Base-by-base conservation (phyloP, 2,329 filamentous ascomycete species). In the Fusarium pilosicola region DNA sequence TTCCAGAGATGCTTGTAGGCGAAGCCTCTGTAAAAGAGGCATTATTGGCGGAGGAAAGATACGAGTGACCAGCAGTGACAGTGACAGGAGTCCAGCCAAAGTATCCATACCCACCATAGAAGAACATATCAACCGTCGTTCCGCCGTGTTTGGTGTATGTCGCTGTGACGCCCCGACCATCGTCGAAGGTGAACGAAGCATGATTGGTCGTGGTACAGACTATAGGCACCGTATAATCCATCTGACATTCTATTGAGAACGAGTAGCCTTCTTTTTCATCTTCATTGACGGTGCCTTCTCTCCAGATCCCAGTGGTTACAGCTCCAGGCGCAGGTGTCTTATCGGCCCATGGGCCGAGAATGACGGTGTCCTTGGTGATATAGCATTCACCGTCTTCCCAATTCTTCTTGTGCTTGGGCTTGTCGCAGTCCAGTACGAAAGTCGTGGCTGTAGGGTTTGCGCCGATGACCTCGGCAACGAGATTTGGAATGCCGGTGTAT, bases 281-380 rank as follows among this genome's bases (percentile, higher is more conserved):
- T 7, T 34, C 60, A 7, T 36, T 20, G 12, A 52, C n/a, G 8
- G 1, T 3, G 3, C 4, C 4, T 6, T 45, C 32, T 11, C n/a
- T 62, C 10, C 22, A 65, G 3, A 52, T 12, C 3, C 62, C 57
- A 6, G 20, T 62, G 2, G 38, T 45, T 1, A 34, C 44, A 6
- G 45, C 45, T 9, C 56, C 57, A 7, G 39, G 57, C 3, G 26
- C 15, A 20, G 24, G 24, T 8, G 45, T 45, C 14, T 65, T 65
- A 6, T 65, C 57, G 15, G 45, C 62, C 62, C 57, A 65, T 20
- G 62, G 45, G 1, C 62, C 45, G 17, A 62, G 14, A 4, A 65
- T 22, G 5, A 65, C 4, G 5, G 57, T 65, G 1, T 44, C 20
- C 17, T 62, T 28, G 4, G 57, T 62, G 2, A 65, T 6, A 8